Conservation (phyloP, 768 basidiomycete species). For the Collybiopsis confluens region DNA sequence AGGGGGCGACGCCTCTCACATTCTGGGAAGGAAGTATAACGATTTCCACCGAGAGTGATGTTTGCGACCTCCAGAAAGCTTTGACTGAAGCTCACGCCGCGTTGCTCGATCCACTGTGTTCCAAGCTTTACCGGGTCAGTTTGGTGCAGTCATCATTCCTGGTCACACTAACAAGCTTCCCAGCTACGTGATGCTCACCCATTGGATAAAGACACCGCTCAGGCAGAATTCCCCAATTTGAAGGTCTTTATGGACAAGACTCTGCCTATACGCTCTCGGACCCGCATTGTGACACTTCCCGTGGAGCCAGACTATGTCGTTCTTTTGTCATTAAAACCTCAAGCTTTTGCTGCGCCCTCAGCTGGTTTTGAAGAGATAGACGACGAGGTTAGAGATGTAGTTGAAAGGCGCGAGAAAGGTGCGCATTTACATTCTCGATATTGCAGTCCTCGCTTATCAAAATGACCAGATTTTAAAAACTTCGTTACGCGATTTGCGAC, state of each 20-base stretch:
- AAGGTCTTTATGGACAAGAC: neutral
- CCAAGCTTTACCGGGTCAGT: neutral
- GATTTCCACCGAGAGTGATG: too few species aligned
- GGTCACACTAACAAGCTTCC: neutral
- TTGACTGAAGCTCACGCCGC: neutral
- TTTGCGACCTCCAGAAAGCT: neutral
- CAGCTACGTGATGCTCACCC: neutral
- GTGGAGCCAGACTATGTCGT: neutral
- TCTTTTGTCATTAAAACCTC: neutral
- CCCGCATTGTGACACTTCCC: neutral
- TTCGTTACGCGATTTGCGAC: neutral
- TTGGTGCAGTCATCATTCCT: neutral
- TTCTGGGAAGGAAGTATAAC: too few species aligned
- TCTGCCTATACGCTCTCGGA: too few species aligned
- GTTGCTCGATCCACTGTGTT: neutral
- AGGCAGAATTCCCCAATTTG: neutral
- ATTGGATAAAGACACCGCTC: neutral
- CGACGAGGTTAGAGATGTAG: neutral
- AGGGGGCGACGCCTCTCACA: too few species aligned
- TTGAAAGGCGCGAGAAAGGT: neutral
- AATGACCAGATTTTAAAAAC: slow-evolving; percentile 2
- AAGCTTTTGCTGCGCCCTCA: neutral
- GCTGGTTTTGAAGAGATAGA: too few species aligned
- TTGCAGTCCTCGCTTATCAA: neutral
- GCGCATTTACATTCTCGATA: neutral